phyloP scores from a whole-genome alignment of 2,329 filamentous ascomycete genomes.

The Ceratocystis destructans region DNA sequence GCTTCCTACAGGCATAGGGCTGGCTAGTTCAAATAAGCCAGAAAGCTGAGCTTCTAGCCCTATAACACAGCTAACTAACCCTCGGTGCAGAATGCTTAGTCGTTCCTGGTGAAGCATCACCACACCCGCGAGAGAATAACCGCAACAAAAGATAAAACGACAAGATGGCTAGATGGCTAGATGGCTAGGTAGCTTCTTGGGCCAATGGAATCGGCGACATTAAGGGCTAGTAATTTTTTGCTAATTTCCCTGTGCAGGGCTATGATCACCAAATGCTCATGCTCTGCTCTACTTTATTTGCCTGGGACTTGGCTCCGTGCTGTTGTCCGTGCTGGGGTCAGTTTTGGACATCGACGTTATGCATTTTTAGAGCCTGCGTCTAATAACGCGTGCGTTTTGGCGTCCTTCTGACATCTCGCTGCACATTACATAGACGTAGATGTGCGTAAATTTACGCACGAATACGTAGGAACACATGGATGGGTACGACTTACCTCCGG shows the following conservation, averaged over 20 bases:
- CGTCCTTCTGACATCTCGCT: neutral
- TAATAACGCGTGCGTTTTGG: neutral
- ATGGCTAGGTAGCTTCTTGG: neutral
- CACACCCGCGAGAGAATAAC: too few species aligned
- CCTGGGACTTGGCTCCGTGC: neutral
- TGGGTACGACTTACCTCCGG: neutral
- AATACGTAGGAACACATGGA: neutral
- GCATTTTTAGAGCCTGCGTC: neutral
- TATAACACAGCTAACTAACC: too few species aligned
- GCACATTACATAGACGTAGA: neutral
- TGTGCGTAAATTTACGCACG: neutral
- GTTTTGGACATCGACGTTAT: neutral
- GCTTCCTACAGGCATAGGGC: too few species aligned
- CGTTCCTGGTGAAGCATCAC: too few species aligned
- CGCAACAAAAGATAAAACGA: too few species aligned
- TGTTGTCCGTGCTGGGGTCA: neutral
- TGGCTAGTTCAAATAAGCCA: too few species aligned
- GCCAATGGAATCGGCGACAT: neutral
- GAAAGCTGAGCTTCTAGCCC: too few species aligned
- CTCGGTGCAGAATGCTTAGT: too few species aligned
- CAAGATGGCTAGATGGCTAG: too few species aligned
- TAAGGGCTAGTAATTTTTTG: neutral
- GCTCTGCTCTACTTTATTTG: neutral
- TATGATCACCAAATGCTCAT: neutral
- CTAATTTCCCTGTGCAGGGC: neutral